Conservation (phyloP, 345 rosid species). For the Brassica nigra region DNA sequence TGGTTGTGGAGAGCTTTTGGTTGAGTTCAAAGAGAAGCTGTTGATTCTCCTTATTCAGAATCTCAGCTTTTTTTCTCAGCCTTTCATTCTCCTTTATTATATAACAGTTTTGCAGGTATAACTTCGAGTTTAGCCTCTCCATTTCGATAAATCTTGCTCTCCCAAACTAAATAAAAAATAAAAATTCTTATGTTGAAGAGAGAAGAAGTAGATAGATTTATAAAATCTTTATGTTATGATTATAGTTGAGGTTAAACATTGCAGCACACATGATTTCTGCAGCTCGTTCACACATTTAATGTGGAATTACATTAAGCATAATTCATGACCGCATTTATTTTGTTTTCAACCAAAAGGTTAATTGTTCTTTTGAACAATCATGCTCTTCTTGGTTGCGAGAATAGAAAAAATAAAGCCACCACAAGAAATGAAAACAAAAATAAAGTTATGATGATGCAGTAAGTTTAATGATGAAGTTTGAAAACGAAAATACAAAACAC, state of each 20-base stretch:
- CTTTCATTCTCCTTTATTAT: conserved; percentile 87
- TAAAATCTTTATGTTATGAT: neutral
- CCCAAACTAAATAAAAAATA: no score
- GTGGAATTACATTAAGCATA: conserved; percentile 31
- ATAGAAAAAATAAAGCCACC: conserved; percentile 21
- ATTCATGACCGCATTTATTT: conserved; percentile 40
- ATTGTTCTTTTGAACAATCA: conserved; percentile 12
- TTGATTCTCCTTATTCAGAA: conserved; percentile 96
- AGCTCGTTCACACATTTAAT: conserved; percentile 35
- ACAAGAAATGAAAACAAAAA: conserved; percentile 23
- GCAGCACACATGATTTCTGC: conserved; percentile 43
- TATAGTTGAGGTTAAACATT: conserved; percentile 7
- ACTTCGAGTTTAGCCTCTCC: conserved; percentile 93
- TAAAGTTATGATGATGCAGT: conserved; percentile 31
- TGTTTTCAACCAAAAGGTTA: conserved; percentile 30
- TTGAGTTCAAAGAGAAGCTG: conserved; percentile 85
- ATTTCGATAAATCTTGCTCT: conserved; percentile 33
- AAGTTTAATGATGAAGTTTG: conserved; percentile 33
- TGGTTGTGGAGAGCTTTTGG: conserved; percentile 61
- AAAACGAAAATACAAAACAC: neutral
- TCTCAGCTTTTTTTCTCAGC: conserved; percentile 96
- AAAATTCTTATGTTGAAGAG: neutral
- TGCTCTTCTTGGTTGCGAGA: conserved; percentile 32
- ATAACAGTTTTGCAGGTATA: conserved; percentile 81
- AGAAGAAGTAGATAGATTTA: neutral